These are phyloP conservation scores for Quaeritorhiza haematococci DNA, from an alignment of 371 early-diverging fungal genomes.

Conservation along the genomic window DNA sequence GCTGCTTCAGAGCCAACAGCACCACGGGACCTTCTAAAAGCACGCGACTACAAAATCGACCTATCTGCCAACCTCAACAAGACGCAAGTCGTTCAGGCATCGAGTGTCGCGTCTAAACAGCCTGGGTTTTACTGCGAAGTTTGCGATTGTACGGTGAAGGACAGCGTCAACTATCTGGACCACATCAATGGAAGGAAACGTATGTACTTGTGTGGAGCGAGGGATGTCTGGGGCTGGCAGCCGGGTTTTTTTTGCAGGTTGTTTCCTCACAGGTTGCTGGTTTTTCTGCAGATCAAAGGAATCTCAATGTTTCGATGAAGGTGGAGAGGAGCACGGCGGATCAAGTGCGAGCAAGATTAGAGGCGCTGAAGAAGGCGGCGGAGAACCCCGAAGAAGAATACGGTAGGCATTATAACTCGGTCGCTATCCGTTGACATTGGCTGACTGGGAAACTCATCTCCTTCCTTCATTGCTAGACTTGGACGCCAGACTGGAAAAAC, in stretches of 20 bases:
- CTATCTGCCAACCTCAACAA: conserved; percentile 75
- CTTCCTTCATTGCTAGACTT: conserved; percentile 24
- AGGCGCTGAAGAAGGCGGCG: conserved; percentile 24
- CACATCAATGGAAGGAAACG: conserved; percentile 88
- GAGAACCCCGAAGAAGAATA: conserved; percentile 17
- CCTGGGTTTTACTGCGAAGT: conserved; percentile 89
- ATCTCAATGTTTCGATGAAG: conserved; percentile 70
- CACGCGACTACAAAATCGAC: conserved; percentile 53
- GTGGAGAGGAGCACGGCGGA: conserved; percentile 59
- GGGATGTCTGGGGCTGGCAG: background rate
- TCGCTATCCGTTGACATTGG: conserved; percentile 6
- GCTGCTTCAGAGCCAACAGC: no score
- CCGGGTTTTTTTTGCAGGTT: background rate
- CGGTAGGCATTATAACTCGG: background rate
- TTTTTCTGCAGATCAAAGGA: conserved; percentile 46
- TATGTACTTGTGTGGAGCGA: conserved; percentile 29
- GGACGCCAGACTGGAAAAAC: conserved; percentile 34
- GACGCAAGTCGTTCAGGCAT: conserved; percentile 68
- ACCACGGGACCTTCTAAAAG: no score
- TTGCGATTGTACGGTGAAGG: conserved; percentile 83
- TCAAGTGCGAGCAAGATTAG: conserved; percentile 34
- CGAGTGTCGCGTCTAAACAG: conserved; percentile 56
- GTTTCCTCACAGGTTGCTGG: no score
- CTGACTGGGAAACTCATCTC: background rate
- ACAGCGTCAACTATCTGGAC: conserved; percentile 79